Percentiles rank a stretch among this genome's conserved stretches.
Evolutionary conservation across 805 yeast species (phyloP).

Genomic region (Yamadazyma laniorum): DNA sequence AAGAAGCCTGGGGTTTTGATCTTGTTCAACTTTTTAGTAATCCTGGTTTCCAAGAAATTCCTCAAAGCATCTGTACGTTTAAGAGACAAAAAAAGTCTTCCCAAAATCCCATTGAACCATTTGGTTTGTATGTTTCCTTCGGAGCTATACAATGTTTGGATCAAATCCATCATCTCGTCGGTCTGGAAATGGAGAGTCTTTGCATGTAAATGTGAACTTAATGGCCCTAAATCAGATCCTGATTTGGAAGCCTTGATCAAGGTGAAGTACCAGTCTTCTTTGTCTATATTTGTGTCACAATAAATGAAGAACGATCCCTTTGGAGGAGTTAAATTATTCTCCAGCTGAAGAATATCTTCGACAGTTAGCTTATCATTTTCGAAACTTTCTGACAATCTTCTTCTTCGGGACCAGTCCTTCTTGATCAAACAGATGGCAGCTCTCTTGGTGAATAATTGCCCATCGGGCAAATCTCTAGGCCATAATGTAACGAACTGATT

Average conservation of each 20-base stretch:
- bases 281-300: conserved; percentile 73
- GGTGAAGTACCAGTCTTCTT: conserved; percentile 92
- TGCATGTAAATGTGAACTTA: conserved; percentile 61
- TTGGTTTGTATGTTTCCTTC: conserved; percentile 80
- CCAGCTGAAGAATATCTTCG: conserved; percentile 23
- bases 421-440: conserved; percentile 70
- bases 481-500: conserved; percentile 73
- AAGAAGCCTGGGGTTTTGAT: conserved; percentile 85
- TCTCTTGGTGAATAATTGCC: conserved; percentile 74
- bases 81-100: conserved; percentile 74
- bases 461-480: conserved; percentile 79
- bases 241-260: conserved; percentile 72
- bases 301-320: conserved; percentile 57
- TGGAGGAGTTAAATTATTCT: conserved; percentile 27
- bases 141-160: conserved; percentile 74
- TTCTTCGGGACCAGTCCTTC: conserved; percentile 32
- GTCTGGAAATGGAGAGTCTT: conserved; percentile 71
- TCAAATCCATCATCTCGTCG: conserved; percentile 66
- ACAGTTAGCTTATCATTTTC: conserved; percentile 21
- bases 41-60: conserved; percentile 51
- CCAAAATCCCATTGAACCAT: conserved; percentile 88
- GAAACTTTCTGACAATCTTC: conserved; percentile 19
- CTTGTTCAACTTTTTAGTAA: conserved; percentile 71
- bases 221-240: conserved; percentile 17
- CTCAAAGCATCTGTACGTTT: conserved; percentile 71